A percentile compares a stretch with the other conserved stretches of the same genome.
Evolutionary conservation across 208 protist genomes (phyloP).

Genomic region (Acanthamoeba rhysodes): DNA sequence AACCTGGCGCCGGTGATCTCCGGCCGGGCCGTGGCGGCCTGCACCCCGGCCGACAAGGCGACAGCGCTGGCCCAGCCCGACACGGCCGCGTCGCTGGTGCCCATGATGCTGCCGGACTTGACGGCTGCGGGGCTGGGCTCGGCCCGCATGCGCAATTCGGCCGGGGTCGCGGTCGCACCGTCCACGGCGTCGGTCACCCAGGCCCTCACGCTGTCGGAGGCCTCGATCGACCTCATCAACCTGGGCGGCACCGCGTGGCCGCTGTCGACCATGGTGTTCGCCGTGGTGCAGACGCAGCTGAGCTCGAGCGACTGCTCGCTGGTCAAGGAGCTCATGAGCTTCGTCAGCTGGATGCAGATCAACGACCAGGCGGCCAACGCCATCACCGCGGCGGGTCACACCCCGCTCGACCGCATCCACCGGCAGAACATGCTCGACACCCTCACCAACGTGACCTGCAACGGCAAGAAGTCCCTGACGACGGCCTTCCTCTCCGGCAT

Average conservation of each 20-base stretch:
- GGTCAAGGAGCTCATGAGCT: slow-evolving; percentile 27
- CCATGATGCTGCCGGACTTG: neutral
- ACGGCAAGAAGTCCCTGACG: neutral
- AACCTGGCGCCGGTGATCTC: neutral
- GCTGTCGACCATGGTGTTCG: neutral
- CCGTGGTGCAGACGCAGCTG: neutral
- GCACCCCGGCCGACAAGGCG: neutral
- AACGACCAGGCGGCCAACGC: neutral
- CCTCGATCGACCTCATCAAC: neutral
- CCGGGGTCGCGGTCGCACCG: neutral
- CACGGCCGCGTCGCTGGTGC: neutral
- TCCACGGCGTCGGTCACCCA: neutral
- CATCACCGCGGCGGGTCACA: neutral
- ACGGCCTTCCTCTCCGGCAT: slow-evolving; percentile 13
- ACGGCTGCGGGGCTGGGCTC: neutral
- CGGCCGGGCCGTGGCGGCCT: neutral
- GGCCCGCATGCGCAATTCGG: neutral
- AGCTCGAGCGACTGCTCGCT: neutral
- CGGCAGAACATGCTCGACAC: slow-evolving; percentile 23
- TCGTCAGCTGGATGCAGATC: slow-evolving; percentile 41
- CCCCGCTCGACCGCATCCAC: neutral
- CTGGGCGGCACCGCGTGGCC: neutral
- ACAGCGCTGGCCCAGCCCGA: neutral
- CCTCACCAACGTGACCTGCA: neutral
- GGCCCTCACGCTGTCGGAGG: neutral